A percentile compares a stretch with the other conserved stretches of the same genome.
Evolutionary conservation across 495 filamentous ascomycete species (phyloP).

Genomic region (Acidomyces sp.): DNA sequence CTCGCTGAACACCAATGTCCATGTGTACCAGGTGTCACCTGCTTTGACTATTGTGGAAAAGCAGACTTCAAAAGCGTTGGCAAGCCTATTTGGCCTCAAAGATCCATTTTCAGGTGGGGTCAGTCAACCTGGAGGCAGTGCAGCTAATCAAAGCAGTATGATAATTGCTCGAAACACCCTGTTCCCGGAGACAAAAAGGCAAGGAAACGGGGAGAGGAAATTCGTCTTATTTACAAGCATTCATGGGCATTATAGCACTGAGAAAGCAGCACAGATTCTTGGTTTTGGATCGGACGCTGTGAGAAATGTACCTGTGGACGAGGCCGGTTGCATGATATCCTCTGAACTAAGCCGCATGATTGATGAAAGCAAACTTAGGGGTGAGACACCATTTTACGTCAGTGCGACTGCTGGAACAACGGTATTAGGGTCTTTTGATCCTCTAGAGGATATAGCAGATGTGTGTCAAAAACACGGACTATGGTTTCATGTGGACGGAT

Average conservation of each 20-base stretch:
- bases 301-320: conserved; percentile 61
- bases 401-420: conserved; percentile 94
- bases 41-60: conserved; percentile 79
- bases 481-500: conserved; percentile 86
- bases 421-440: conserved; percentile 81
- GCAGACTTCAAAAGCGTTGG: conserved; percentile 53
- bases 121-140: conserved; percentile 73
- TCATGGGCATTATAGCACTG: conserved; percentile 88
- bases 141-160: conserved; percentile 75
- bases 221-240: conserved; percentile 81
- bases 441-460: conserved; percentile 53
- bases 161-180: conserved; percentile 81
- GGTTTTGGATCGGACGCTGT: conserved; percentile 68
- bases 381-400: conserved; percentile 80
- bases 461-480: conserved; percentile 59
- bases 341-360: conserved; percentile 50
- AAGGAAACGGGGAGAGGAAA: conserved; percentile 47
- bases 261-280: conserved; percentile 78
- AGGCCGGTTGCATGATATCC: conserved; percentile 55
- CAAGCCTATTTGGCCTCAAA: conserved; percentile 60
- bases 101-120: conserved; percentile 68
- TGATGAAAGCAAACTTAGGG: conserved; percentile 41
- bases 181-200: conserved; percentile 58
- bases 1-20: conserved; percentile 78
- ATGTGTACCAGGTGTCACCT: conserved; percentile 83